Conservation (phyloP, 805 yeast species). For the Dipodascopsis uninucleata region DNA sequence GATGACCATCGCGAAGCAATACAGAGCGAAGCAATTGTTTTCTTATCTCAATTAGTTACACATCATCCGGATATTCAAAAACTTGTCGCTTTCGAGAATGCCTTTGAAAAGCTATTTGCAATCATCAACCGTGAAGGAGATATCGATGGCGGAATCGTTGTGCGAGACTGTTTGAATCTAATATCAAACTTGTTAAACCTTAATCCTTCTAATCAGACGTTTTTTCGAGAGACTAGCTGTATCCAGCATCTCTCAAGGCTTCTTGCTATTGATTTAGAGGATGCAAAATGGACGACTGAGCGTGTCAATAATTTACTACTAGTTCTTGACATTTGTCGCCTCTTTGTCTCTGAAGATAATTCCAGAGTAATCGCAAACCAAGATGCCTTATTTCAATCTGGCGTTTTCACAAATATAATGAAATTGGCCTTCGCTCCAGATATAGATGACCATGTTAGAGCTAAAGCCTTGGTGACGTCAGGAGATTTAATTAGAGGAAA, state of each 20-base stretch:
- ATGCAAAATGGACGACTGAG: slow-evolving; percentile 75
- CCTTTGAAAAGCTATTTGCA: slow-evolving; percentile 76
- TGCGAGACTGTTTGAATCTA: slow-evolving; percentile 81
- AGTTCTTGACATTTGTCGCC: slow-evolving; percentile 65
- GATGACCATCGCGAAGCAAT: slow-evolving; percentile 76
- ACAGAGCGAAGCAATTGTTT: slow-evolving; percentile 67
- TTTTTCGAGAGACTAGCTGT: slow-evolving; percentile 82
- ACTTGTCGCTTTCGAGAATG: slow-evolving; percentile 88
- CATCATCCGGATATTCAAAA: slow-evolving; percentile 85
- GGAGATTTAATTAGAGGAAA: slow-evolving; percentile 74
- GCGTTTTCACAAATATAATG: slow-evolving; percentile 61
- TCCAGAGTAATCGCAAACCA: slow-evolving; percentile 64
- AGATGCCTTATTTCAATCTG: slow-evolving; percentile 52
- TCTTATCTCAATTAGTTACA: slow-evolving; percentile 78
- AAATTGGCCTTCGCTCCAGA: slow-evolving; percentile 62
- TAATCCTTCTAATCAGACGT: slow-evolving; percentile 85
- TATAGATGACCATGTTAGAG: slow-evolving; percentile 63
- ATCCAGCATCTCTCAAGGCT: slow-evolving; percentile 60
- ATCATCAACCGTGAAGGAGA: slow-evolving; percentile 90
- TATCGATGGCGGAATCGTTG: slow-evolving; percentile 80
- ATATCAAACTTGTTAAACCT: slow-evolving; percentile 69
- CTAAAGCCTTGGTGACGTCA: slow-evolving; percentile 63
- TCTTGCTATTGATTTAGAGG: slow-evolving; percentile 45
- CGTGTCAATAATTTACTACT: slow-evolving; percentile 61
- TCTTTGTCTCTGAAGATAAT: slow-evolving; percentile 71